Conservation (phyloP, 495 filamentous ascomycete genomes). For the Aspergillus sclerotioniger region DNA sequence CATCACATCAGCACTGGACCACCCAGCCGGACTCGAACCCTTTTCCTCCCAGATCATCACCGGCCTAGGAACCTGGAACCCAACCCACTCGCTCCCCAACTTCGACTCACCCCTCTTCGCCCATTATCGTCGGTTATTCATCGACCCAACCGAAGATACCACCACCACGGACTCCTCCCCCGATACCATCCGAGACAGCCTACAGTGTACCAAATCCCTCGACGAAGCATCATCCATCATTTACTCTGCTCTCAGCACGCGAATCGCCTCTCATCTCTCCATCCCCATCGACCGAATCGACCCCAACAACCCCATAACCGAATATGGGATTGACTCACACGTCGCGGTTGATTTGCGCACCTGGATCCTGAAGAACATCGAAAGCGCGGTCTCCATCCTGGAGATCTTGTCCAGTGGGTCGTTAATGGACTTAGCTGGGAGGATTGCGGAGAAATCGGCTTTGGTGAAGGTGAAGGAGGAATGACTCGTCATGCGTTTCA, state of each 20-base stretch:
- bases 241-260: slow-evolving; percentile 21
- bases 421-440: slow-evolving; percentile 20
- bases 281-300: slow-evolving; percentile 18
- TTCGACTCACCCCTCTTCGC: slow-evolving; percentile 28
- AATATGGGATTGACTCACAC: slow-evolving; percentile 26
- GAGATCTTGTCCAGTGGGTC: slow-evolving; percentile 27
- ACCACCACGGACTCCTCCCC: not conserved
- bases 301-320: slow-evolving; percentile 8
- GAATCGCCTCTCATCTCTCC: slow-evolving; percentile 25
- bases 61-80: slow-evolving; percentile 28
- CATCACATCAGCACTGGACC: slow-evolving; percentile 7
- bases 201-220: slow-evolving; percentile 17
- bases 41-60: slow-evolving; percentile 23
- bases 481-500: no score
- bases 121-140: slow-evolving; percentile 21
- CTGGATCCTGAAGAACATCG: slow-evolving; percentile 23
- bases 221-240: slow-evolving; percentile 30
- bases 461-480: not conserved
- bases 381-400: slow-evolving; percentile 23
- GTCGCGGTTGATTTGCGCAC: slow-evolving; percentile 26
- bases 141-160: not conserved
- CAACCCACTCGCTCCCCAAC: slow-evolving; percentile 22
- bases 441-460: slow-evolving; percentile 18
- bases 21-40: not conserved
- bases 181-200: slow-evolving; percentile 22